Base-by-base conservation (phyloP, 768 basidiomycete species). In the Dacryopinax primogenitus region DNA sequence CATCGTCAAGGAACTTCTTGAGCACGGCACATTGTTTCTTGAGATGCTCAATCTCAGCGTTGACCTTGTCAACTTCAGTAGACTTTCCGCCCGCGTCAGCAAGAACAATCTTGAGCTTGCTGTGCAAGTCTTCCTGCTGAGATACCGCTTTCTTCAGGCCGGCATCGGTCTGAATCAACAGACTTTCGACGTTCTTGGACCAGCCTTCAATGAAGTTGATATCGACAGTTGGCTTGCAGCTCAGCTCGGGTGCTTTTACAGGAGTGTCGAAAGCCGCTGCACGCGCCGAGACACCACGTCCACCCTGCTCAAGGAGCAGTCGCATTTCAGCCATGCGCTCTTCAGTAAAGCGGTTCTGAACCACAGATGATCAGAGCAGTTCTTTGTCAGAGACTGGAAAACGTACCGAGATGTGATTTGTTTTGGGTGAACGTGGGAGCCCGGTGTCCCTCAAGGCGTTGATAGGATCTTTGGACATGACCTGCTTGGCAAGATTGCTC, bases 301-400 rank as follows among this genome's bases (percentile, higher is more conserved):
- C 79, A 68, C 89, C 78, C 67, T 78, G 81, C 36, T 78, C 76
- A 66, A 92, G 90, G 65, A 90, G 77, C 68, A 82, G 82, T 39
- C 85, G 82, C 89, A 92, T 89, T 73, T 92, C 90, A 69, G 89
- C 84, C 78, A 90, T 80, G 26, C 90, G 84, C 35, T 85, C 85
- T 69, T 84, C 85, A 35, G 89, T 88, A 64, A 85, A 89, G 71
- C 76, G 84, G 13, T 82, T 87, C 90, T 92, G 68, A 3, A 66
- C 35, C 26, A 37, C 41, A 21, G 44, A 63, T 63, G 13, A 63
- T 3, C 21, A 84, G 81, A n/a, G 51, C 35, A 1, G 30, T n/a
- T 26, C 23, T 18, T n/a, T 37, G 41, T 34, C 18, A 62, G 9
- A n/a, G 21, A 39, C 9, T 9, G 23, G n/a, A 7, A 15, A 7